Base-by-base conservation (phyloP, 805 yeast species). In the Lipomyces kockii region DNA sequence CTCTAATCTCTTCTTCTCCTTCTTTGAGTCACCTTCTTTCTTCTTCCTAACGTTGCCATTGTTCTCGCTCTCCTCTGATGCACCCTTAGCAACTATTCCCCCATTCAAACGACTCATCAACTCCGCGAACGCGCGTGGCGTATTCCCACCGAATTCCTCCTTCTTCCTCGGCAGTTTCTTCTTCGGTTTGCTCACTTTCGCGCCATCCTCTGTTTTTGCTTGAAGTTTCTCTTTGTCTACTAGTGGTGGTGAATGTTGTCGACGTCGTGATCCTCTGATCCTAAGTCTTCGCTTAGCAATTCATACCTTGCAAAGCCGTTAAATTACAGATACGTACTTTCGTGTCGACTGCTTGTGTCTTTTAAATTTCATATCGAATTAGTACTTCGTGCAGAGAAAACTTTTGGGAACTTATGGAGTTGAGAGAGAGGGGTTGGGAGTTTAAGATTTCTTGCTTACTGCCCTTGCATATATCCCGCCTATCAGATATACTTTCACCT, bases 71-170 rank as follows among this genome's bases (percentile, higher is more conserved):
- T 20, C 12, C 27, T 39, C 55, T 9, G 62, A 11, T 12, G 17
- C 12, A 12, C 3, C 53, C 5, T 43, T 49, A 1, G 12, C 20
- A 27, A 12, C 29, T 37, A 12, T 46, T 20, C 39, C 54, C 3
- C 49, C 54, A 34, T 63, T 60, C 61, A 70, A 54, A 58, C 69
- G 65, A 32, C 62, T 69, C 80, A 80, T 74, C 58, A 78, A 34
- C 25, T 76, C 70, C 63, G 66, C 58, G 66, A 77, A 79, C 25
- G 69, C 74, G 27, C 77, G 72, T 2, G 82, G 82, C 34, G 78
- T 76, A 60, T 74, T 77, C n/a, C 78, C 80, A 3, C 71, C 74
- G 9, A 62, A 63, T 27, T 70, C 73, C n/a, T 60, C 64, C 54
- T 65, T 62, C 51, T 52, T 58, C 58, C 58, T 51, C 22, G 60